Evolutionary conservation across 2,329 filamentous ascomycete species (phyloP), one percentile per base, ranked within the genome.

Genomic region (Volutella citrinella): DNA sequence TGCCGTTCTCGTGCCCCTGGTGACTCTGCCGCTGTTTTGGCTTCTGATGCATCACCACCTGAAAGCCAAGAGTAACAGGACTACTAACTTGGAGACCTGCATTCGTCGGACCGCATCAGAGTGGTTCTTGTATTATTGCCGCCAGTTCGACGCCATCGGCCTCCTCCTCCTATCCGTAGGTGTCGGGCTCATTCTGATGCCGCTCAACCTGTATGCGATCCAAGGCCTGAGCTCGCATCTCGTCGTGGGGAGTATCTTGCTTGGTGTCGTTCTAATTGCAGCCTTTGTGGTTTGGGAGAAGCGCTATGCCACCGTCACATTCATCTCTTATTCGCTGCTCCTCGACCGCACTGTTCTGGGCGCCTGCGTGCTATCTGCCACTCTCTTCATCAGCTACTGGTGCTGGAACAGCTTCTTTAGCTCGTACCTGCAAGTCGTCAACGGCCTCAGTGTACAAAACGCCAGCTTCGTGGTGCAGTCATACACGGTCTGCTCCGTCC

Each of bases 151-250:
- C 24, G 44, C 68, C 11, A 34, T 70, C 19, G 74, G 75, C 6
- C 63, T 76, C 16, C 34, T 77, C 13, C 56, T 79, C 5, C 32
- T 77, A 46, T 61, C 67, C 19, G 58, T 54, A 7, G 73, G 70
- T 7, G 65, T 76, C 26, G 60, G 64, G 7, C 54, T 78, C 17
- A 70, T 82, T 45, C 57, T 81, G 19, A 63, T 82, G 4, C 77
- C 78, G 3, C 71, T 82, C 49, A 78, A 66, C 13, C 59, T 81
- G 14, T 66, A 65, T 11, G 55, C 61, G 9, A 59, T 63, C 20
- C 49, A 65, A 37, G 15, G 37, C 14, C 73, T 68, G 69, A 54
- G 56, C 28, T 65, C 63, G 8, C 51, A 48, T 27, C 59, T 61
- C 38, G 71, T 74, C 38, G 62, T 73, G 25, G 51, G 60, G 13